These are phyloP conservation scores for Litchi chinensis DNA, from an alignment of 345 rosid species.

Conservation along the genomic window DNA sequence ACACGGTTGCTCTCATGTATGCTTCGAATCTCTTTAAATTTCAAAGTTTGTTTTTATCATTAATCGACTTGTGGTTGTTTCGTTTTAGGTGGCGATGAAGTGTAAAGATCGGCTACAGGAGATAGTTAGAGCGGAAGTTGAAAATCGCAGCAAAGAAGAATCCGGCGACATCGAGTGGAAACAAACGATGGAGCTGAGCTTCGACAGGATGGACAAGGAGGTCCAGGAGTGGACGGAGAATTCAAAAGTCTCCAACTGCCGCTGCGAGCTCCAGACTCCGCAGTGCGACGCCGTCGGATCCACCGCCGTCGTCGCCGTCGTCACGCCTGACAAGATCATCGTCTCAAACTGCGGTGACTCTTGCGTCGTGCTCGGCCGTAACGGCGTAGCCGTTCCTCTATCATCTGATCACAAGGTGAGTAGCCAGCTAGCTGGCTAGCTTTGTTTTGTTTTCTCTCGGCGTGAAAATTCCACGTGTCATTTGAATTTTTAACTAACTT, in stretches of 20 bases:
- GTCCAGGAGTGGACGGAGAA: slow-evolving; percentile 36
- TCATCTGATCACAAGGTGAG: slow-evolving; percentile 81
- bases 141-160: slow-evolving; percentile 2
- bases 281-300: slow-evolving; percentile 92
- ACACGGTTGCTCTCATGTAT: slow-evolving; percentile 99
- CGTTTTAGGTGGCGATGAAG: slow-evolving; percentile 58
- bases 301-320: slow-evolving; percentile 73
- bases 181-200: slow-evolving; percentile 58
- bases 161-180: slow-evolving; percentile 54
- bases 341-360: slow-evolving; percentile 92
- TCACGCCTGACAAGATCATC: slow-evolving; percentile 63
- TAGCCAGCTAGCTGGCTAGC: accelerated
- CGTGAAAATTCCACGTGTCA: neutral
- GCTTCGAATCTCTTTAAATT: neutral
- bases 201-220: slow-evolving; percentile 63
- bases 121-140: slow-evolving; percentile 55
- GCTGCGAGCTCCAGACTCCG: slow-evolving; percentile 77
- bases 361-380: slow-evolving; percentile 82
- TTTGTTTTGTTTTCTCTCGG: neutral
- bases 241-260: slow-evolving; percentile 37
- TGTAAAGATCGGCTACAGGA: slow-evolving; percentile 66
- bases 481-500: neutral
- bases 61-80: neutral
- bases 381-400: slow-evolving; percentile 71
- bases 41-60: neutral